Evolutionary conservation across 2,329 filamentous ascomycete species (phyloP).

Genomic region (Neospermospora avenae): DNA sequence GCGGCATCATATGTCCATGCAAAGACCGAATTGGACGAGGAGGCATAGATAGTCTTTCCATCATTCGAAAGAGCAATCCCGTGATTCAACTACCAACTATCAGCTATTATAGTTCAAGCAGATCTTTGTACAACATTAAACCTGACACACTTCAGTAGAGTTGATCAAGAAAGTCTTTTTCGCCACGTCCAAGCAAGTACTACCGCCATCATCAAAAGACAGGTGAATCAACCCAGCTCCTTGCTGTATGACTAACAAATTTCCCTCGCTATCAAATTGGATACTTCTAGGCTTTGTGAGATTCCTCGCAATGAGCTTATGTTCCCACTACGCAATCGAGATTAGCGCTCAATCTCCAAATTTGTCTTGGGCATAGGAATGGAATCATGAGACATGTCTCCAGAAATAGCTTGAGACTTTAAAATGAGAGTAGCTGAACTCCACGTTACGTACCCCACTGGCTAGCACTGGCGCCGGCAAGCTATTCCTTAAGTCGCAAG

Average conservation of each 20-base stretch:
- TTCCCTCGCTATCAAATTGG: constrained; percentile 33
- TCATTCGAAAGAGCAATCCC: constrained; percentile 52
- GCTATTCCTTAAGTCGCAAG: constrained; percentile 19
- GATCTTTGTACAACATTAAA: neutral
- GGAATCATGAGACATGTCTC: too few species aligned
- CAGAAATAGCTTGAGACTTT: too few species aligned
- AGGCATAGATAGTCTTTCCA: constrained; percentile 54
- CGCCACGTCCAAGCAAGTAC: constrained; percentile 24
- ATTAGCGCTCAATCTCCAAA: too few species aligned
- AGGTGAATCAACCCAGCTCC: constrained; percentile 31
- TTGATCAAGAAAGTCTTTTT: constrained; percentile 25
- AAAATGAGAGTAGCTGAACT: too few species aligned
- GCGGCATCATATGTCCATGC: constrained; percentile 63
- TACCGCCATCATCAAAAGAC: constrained; percentile 26
- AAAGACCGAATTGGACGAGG: constrained; percentile 55
- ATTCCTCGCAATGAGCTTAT: constrained; percentile 28
- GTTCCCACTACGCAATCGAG: too few species aligned
- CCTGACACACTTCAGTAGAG: constrained; percentile 15
- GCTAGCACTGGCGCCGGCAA: constrained; percentile 26
- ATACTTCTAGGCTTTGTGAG: constrained; percentile 31
- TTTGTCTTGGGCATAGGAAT: too few species aligned
- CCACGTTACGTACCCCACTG: too few species aligned
- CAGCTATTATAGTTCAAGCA: neutral
- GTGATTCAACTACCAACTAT: constrained; percentile 48
- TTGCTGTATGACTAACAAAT: constrained; percentile 33